Base-by-base conservation (phyloP, 2,329 filamentous ascomycete species). In the Moelleriella libera region DNA sequence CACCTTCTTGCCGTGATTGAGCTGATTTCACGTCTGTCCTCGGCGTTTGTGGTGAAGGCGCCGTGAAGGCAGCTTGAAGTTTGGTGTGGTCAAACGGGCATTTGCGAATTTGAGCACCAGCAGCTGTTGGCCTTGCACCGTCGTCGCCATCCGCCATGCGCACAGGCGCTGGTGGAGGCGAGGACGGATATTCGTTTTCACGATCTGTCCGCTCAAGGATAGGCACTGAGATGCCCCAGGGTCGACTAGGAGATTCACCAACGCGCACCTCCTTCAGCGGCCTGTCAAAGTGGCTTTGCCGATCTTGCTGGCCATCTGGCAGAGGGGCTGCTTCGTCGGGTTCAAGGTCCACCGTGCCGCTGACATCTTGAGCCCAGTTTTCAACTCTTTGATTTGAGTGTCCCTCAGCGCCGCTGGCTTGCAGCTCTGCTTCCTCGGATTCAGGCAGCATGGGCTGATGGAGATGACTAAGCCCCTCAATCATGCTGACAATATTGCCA, bases 401-500 rank as follows among this genome's bases (percentile, higher is more conserved):
- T 44, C 67, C 68, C 48, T 77, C 74, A 30, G 68, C 64, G 42
- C 69, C 67, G 52, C 64, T 68, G 46, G 54, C 67, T 41, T 56
- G 66, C 45, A 61, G 65, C 44, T 62, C 64, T 50, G 57, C 67
- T 52, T 73, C 69, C 52, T 76, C 74, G 21, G 58, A 57, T 45
- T 75, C 71, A 1, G 85, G 85, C 30, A 96, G 70, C 78, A 92
- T 88, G 5, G 86, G 82, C 60, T 92, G 85, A 60, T 97, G 90
- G 56, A 94, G 87, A 53, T 83, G 78, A 45, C 88, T 86, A 40
- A 97, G 71, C 7, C 88, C 88, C 62, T 92, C 83, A 51, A 97
- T 94, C 90, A 97, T 96, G 66, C 80, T 94, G 55, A 87, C 88
- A 42, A 96, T 70, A 61, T 83, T 90, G 53, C 88, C 88, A 61